Percentiles rank a stretch among this genome's conserved stretches.
These are phyloP conservation scores for Hirschioporus abietinus DNA, from an alignment of 768 basidiomycete species.

Conservation along the genomic window DNA sequence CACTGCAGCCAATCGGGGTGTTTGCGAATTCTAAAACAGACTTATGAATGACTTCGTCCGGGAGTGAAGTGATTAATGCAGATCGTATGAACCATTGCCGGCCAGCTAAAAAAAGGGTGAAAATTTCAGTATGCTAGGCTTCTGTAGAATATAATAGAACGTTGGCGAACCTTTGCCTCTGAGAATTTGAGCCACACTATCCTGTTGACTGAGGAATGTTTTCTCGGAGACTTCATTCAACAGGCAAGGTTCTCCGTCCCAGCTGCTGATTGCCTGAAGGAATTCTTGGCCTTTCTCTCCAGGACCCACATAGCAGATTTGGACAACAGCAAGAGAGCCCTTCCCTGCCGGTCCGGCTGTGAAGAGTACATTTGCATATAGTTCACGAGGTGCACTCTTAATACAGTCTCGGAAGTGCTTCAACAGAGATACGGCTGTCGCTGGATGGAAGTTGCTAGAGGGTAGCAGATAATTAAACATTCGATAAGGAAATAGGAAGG, in stretches of 20 bases:
- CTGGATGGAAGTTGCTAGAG: constrained; percentile 74
- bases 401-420: constrained; percentile 92
- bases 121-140: not conserved
- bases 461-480: constrained; percentile 6
- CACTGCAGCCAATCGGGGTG: constrained; percentile 89
- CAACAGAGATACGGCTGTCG: constrained; percentile 84
- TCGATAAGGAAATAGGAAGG: constrained; percentile 4
- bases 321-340: constrained; percentile 84
- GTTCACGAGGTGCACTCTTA: constrained; percentile 79
- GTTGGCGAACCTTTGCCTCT: constrained; percentile 65
- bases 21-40: constrained; percentile 78
- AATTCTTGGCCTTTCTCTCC: constrained; percentile 70
- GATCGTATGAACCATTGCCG: constrained; percentile 92
- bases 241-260: constrained; percentile 83
- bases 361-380: constrained; percentile 86
- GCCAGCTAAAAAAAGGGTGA: constrained; percentile 44
- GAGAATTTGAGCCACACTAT: constrained; percentile 86
- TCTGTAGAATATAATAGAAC: not conserved
- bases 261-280: constrained; percentile 78
- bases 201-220: constrained; percentile 84
- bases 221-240: constrained; percentile 91
- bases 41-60: constrained; percentile 80
- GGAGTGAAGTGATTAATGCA: constrained; percentile 73
- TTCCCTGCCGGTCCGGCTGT: constrained; percentile 84
- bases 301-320: constrained; percentile 84